Evolutionary conservation across 768 basidiomycete species (phyloP).

Genomic region (Lactarius sanguifluus): DNA sequence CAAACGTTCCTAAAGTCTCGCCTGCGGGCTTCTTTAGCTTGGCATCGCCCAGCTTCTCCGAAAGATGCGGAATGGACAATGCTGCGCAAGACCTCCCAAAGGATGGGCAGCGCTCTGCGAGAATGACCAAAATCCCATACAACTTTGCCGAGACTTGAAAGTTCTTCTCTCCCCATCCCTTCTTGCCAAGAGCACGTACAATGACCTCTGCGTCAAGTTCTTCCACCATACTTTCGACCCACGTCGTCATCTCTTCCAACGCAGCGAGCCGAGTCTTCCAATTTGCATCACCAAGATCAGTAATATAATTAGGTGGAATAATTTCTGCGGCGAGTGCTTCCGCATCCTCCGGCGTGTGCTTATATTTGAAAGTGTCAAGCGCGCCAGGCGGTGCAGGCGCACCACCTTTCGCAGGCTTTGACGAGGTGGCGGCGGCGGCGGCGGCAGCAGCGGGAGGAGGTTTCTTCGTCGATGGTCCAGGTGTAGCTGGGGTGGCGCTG

Average conservation of each 20-base stretch:
- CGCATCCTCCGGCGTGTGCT: conserved; percentile 89
- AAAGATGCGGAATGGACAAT: conserved; percentile 74
- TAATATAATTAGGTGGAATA: conserved; percentile 68
- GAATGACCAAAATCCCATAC: conserved; percentile 68
- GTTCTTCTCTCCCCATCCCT: conserved; percentile 98
- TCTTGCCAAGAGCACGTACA: conserved; percentile 84
- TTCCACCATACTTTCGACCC: conserved; percentile 70
- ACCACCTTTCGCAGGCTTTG: conserved; percentile 48
- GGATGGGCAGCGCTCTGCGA: conserved; percentile 76
- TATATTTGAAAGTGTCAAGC: conserved; percentile 88
- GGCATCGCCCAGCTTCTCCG: conserved; percentile 93
- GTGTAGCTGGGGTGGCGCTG: conserved; percentile 30
- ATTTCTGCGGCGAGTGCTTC: conserved; percentile 71
- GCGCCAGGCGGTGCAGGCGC: conserved; percentile 50
- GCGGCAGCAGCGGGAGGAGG: conserved; percentile 38
- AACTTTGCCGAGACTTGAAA: conserved; percentile 95
- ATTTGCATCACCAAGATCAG: conserved; percentile 78
- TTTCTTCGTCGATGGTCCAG: conserved; percentile 44
- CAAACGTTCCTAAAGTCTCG: conserved; percentile 77
- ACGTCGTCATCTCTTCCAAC: conserved; percentile 78
- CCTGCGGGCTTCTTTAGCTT: conserved; percentile 97
- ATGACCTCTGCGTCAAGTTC: conserved; percentile 84
- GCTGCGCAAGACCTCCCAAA: conserved; percentile 88
- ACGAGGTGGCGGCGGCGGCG: conserved; percentile 35
- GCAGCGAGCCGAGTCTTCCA: conserved; percentile 93